Conservation (phyloP, 768 basidiomycete genomes). For the Cystobasidium onofrii region DNA sequence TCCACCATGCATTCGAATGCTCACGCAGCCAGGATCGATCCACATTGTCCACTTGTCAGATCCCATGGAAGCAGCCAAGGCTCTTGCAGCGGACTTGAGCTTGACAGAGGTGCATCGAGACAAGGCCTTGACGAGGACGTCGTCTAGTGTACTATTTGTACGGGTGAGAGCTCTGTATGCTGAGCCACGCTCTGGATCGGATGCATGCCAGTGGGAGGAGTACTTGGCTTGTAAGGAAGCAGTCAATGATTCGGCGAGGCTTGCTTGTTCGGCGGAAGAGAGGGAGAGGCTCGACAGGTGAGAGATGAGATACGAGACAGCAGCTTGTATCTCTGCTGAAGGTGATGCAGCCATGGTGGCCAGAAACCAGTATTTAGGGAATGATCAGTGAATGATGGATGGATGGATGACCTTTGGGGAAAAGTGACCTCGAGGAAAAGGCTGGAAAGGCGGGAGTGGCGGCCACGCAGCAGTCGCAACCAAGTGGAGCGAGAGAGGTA, state of each 20-base stretch:
- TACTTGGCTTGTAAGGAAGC: constrained; percentile 31
- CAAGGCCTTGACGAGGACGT: constrained; percentile 1
- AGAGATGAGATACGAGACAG: constrained; percentile 35
- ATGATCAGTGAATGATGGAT: too few species aligned
- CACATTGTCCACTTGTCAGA: constrained; percentile 40
- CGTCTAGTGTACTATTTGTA: not conserved
- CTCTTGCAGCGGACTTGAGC: not conserved
- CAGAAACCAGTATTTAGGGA: too few species aligned
- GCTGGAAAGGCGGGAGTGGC: not conserved
- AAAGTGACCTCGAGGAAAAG: not conserved
- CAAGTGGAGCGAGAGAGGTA: not conserved
- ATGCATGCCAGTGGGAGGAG: constrained; percentile 39
- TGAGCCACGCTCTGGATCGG: constrained; percentile 40
- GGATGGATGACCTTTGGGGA: too few species aligned
- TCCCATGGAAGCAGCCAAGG: not conserved
- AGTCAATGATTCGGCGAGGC: constrained; percentile 22
- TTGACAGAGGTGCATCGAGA: not conserved
- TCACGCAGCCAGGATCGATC: constrained; percentile 43
- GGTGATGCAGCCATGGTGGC: not conserved
- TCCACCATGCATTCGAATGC: constrained; percentile 37
- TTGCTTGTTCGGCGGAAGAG: not conserved
- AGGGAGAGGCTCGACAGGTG: constrained; percentile 6
- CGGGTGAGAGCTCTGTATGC: constrained; percentile 38
- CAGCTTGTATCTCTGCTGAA: constrained; percentile 33
- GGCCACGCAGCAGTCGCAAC: not conserved